phyloP scores from a whole-genome alignment of 164 flowering plant species.

The Piper longum region DNA sequence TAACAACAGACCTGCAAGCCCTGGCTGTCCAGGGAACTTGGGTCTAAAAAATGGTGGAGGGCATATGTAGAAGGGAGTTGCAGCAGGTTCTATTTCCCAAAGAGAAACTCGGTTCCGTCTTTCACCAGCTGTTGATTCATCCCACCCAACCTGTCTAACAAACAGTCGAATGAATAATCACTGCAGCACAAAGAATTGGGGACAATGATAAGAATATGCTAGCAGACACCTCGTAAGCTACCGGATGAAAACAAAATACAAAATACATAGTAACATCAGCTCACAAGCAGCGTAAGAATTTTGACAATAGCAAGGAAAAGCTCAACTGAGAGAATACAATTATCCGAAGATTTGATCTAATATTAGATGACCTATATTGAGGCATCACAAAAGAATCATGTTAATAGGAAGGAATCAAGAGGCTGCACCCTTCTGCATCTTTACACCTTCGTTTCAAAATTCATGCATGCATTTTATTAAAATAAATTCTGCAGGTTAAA shows the following conservation, averaged over 20 bases:
- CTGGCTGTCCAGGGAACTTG: constrained; percentile 63
- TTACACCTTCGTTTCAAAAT: no score
- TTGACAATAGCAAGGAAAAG: neutral
- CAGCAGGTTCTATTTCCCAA: constrained; percentile 94
- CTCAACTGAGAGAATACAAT: neutral
- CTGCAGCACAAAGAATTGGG: neutral
- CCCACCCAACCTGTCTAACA: constrained; percentile 80
- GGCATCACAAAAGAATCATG: neutral
- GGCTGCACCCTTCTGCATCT: neutral
- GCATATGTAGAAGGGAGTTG: constrained; percentile 83
- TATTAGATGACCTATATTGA: neutral
- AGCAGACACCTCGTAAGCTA: neutral
- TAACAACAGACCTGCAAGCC: constrained; percentile 39
- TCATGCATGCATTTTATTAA: no score
- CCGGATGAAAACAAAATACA: no score
- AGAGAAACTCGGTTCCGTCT: constrained; percentile 75
- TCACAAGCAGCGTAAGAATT: neutral
- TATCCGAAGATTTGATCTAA: neutral
- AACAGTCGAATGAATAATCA: constrained; percentile 1
- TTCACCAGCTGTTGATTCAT: constrained; percentile 94
- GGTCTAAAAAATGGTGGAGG: constrained; percentile 84
- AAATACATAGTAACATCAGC: neutral
- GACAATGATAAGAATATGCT: neutral
- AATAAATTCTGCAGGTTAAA: neutral
- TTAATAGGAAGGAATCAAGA: neutral